Evolutionary conservation across 495 filamentous ascomycete genomes (phyloP).

Genomic region (Xylaria intraflava): DNA sequence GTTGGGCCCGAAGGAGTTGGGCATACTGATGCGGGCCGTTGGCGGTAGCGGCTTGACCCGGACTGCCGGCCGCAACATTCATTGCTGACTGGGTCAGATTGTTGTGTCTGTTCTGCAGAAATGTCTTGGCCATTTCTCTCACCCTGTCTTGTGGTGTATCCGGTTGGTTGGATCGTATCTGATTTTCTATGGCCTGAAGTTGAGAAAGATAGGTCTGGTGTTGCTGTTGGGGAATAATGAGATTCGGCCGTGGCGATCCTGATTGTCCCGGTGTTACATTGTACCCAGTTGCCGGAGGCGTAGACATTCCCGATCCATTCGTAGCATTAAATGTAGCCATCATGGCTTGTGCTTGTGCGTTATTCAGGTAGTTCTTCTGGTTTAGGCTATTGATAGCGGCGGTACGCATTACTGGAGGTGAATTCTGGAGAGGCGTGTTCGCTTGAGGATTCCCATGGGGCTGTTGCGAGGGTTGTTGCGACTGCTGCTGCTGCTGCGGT

Average conservation of each 20-base stretch:
- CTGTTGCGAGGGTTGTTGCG: constrained; percentile 34
- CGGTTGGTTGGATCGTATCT: constrained; percentile 24
- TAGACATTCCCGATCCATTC: constrained; percentile 33
- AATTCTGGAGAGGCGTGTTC: constrained; percentile 28
- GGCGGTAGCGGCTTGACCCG: constrained; percentile 24
- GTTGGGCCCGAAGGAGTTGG: constrained; percentile 65
- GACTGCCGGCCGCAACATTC: constrained; percentile 56
- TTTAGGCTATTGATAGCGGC: constrained; percentile 47
- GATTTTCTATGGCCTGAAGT: constrained; percentile 34
- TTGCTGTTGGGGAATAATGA: constrained; percentile 24
- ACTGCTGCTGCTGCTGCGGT: constrained; percentile 30
- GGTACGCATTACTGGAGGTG: constrained; percentile 37
- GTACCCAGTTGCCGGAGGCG: constrained; percentile 31
- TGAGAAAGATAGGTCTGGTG: constrained; percentile 36
- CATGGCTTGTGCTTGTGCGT: constrained; percentile 40
- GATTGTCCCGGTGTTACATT: constrained; percentile 32
- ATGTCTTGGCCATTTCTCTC: constrained; percentile 21
- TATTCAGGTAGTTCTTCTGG: constrained; percentile 37
- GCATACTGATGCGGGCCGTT: constrained; percentile 62
- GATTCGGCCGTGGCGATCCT: constrained; percentile 31
- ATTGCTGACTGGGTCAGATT: constrained; percentile 54
- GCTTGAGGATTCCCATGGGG: constrained; percentile 25
- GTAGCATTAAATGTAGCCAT: constrained; percentile 33
- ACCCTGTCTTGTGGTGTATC: constrained; percentile 34
- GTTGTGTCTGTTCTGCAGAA: constrained; percentile 20